Conservation (phyloP, 495 filamentous ascomycete genomes). For the Xylaria longipes region DNA sequence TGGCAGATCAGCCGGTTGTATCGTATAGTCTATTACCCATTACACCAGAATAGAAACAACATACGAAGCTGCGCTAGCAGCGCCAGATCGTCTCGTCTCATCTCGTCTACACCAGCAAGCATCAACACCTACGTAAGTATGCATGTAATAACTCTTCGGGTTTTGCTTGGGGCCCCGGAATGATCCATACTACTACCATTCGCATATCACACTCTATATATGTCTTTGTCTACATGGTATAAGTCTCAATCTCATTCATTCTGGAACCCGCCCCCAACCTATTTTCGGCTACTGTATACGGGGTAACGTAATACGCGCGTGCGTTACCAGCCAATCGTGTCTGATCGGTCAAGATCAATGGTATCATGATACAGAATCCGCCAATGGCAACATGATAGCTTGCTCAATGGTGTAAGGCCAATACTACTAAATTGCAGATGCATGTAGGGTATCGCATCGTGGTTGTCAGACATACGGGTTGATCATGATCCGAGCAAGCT, state of each 20-base stretch:
- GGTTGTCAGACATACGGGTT: background rate
- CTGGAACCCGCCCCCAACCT: constrained; percentile 25
- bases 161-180: too few species aligned
- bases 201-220: background rate
- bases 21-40: background rate
- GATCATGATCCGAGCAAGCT: background rate
- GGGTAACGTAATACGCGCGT: background rate
- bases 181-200: background rate
- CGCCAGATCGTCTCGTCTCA: background rate
- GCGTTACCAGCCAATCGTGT: background rate
- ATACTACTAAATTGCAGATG: background rate
- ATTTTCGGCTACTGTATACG: constrained; percentile 15
- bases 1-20: constrained; percentile 11
- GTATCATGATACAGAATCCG: background rate
- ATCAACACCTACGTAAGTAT: background rate
- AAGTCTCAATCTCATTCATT: constrained; percentile 6
- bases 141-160: background rate
- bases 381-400: background rate
- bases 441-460: background rate
- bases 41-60: background rate
- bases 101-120: background rate
- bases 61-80: background rate
- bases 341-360: background rate
- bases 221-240: background rate
- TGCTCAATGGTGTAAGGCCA: background rate